These are phyloP conservation scores for Usnea hakonensis DNA, from an alignment of 495 filamentous ascomycete species.

Conservation along the genomic window DNA sequence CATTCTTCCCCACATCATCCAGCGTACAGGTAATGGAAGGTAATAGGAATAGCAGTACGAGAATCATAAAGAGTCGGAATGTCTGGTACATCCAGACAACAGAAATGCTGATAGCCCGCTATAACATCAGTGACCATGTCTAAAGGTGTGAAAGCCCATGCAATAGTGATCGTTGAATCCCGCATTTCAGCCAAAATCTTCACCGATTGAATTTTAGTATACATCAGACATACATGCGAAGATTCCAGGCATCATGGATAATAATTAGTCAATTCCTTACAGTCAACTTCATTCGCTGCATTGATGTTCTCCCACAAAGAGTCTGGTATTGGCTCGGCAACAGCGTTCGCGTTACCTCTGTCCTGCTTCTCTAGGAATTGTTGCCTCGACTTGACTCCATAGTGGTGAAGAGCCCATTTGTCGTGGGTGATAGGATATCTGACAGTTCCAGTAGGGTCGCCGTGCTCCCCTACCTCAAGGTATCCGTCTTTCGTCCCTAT, in stretches of 20 bases:
- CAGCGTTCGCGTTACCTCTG: conserved; percentile 2
- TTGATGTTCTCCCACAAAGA: background rate
- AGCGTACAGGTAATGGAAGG: no score
- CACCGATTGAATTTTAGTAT: background rate
- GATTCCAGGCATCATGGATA: background rate
- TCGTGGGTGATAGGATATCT: conserved; percentile 2
- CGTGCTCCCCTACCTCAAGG: conserved; percentile 1
- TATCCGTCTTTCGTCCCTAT: background rate
- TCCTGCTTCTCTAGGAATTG: conserved; percentile 5
- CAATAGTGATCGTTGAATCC: no score
- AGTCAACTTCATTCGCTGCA: background rate
- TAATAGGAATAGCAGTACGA: no score
- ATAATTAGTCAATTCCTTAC: background rate
- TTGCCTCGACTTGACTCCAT: conserved; percentile 3
- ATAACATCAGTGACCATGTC: no score
- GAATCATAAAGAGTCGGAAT: no score
- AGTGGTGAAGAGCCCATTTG: conserved; percentile 13
- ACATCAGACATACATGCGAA: background rate
- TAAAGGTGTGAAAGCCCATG: no score
- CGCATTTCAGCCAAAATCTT: no score
- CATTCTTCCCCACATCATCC: no score
- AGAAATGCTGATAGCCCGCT: no score
- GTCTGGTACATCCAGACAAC: no score
- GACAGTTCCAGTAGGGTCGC: background rate
- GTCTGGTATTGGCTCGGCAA: background rate